Conservation (phyloP, 805 yeast species). For the Teunomyces cretensis region DNA sequence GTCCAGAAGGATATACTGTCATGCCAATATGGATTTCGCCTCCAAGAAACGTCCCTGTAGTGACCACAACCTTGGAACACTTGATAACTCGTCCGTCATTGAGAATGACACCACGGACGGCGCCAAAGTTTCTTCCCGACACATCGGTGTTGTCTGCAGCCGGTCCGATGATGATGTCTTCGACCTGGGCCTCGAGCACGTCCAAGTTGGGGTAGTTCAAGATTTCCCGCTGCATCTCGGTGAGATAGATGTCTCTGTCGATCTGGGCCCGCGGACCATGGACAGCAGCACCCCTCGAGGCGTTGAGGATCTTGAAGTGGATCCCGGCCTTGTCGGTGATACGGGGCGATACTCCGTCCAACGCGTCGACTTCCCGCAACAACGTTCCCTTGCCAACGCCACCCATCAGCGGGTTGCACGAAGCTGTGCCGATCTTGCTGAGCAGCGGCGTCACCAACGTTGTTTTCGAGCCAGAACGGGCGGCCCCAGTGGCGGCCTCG, state of each 20-base stretch:
- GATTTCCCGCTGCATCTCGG: slow-evolving; percentile 75
- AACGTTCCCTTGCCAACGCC: slow-evolving; percentile 98
- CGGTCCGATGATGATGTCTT: slow-evolving; percentile 72
- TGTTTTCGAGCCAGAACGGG: slow-evolving; percentile 74
- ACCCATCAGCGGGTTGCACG: slow-evolving; percentile 97
- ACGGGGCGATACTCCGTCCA: slow-evolving; percentile 86
- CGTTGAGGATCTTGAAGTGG: slow-evolving; percentile 82
- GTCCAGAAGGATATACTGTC: slow-evolving; percentile 78
- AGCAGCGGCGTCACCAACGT: slow-evolving; percentile 74
- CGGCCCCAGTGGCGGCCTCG: slow-evolving; percentile 94
- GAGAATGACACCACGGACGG: slow-evolving; percentile 69
- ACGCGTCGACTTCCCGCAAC: slow-evolving; percentile 89
- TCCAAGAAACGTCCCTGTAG: slow-evolving; percentile 93
- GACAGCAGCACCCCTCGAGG: slow-evolving; percentile 91
- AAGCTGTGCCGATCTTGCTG: slow-evolving; percentile 84
- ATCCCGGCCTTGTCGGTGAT: slow-evolving; percentile 94
- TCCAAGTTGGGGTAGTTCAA: slow-evolving; percentile 53
- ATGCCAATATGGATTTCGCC: slow-evolving; percentile 95
- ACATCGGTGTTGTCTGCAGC: slow-evolving; percentile 16
- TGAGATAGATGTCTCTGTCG: slow-evolving; percentile 75
- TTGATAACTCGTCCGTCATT: slow-evolving; percentile 62
- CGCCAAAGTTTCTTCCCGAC: slow-evolving; percentile 44
- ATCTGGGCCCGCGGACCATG: slow-evolving; percentile 99
- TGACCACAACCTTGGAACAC: slow-evolving; percentile 72
- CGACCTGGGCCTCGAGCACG: slow-evolving; percentile 73